Evolutionary conservation across 352 stramenopile genomes (phyloP).

Genomic region (Vaucheria bursata): DNA sequence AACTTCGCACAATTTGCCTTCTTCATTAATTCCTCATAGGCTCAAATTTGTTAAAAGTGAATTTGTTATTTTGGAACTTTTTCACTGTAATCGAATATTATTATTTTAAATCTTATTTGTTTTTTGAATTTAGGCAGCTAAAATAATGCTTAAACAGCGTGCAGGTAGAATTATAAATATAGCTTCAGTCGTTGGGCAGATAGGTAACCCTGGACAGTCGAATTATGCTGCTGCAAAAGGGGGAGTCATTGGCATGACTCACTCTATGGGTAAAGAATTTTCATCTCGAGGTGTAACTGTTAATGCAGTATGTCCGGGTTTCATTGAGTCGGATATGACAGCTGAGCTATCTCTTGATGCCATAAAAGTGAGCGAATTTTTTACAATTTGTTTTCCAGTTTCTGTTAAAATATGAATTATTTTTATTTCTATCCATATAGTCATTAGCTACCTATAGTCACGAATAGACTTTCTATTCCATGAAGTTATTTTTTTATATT

Average conservation of each 20-base stretch:
- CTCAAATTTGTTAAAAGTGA: too few relatives aligned
- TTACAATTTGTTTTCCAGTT: too few relatives aligned
- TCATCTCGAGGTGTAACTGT: constrained; percentile 57
- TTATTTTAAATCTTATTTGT: too few relatives aligned
- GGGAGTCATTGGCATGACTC: constrained; percentile 72
- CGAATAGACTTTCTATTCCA: too few relatives aligned
- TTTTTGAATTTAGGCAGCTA: constrained; percentile 61
- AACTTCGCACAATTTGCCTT: too few relatives aligned
- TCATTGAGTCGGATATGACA: constrained; percentile 73
- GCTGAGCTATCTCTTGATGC: constrained; percentile 52
- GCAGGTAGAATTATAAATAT: constrained; percentile 77
- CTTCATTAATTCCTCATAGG: too few relatives aligned
- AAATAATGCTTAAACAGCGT: constrained; percentile 63
- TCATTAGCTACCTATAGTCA: too few relatives aligned
- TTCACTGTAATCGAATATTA: too few relatives aligned
- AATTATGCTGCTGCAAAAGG: constrained; percentile 58
- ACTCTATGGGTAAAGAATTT: constrained; percentile 74
- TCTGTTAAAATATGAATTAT: too few relatives aligned
- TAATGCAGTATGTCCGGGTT: constrained; percentile 73
- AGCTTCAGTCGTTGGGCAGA: constrained; percentile 68
- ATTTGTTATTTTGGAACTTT: too few relatives aligned
- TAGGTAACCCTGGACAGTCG: constrained; percentile 55
- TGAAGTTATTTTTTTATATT: too few relatives aligned
- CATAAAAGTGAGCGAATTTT: constrained; percentile 39
- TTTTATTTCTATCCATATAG: too few relatives aligned